A percentile compares a stretch with the other conserved stretches of the same genome.
phyloP scores from a whole-genome alignment of 2,329 filamentous ascomycete genomes.

The Verticillium klebahnii region DNA sequence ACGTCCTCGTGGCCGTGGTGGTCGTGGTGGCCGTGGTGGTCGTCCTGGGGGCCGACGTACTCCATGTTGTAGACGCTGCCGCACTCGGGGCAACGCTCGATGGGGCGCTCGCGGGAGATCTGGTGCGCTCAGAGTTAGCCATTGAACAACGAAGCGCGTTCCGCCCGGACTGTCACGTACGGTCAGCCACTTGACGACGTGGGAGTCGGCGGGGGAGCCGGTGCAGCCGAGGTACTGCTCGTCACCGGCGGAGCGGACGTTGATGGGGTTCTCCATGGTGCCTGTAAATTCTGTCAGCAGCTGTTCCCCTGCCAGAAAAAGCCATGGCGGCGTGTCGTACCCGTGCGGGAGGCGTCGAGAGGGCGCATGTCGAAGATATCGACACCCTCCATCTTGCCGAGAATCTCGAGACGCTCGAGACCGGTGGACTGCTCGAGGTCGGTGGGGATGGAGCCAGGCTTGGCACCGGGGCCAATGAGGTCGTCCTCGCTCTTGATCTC shows the following conservation, averaged over 20 bases:
- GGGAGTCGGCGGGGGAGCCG: slow-evolving; percentile 86
- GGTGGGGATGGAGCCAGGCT: slow-evolving; percentile 79
- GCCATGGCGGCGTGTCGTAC: slow-evolving; percentile 36
- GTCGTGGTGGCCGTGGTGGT: slow-evolving; percentile 51
- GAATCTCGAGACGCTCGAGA: slow-evolving; percentile 96
- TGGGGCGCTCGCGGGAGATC: slow-evolving; percentile 82
- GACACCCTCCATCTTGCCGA: slow-evolving; percentile 98
- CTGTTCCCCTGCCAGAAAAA: neutral
- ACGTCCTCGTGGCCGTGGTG: slow-evolving; percentile 69
- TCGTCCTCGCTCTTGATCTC: slow-evolving; percentile 82
- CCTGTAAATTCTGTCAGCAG: slow-evolving; percentile 42
- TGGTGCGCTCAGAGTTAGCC: slow-evolving; percentile 25
- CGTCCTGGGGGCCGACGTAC: slow-evolving; percentile 80
- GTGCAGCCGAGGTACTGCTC: slow-evolving; percentile 98
- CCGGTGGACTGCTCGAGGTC: slow-evolving; percentile 95
- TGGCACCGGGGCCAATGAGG: slow-evolving; percentile 77
- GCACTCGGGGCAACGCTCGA: slow-evolving; percentile 96
- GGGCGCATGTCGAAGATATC: slow-evolving; percentile 99
- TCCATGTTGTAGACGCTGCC: slow-evolving; percentile 97
- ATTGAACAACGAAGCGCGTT: neutral
- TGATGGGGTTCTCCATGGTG: slow-evolving; percentile 84
- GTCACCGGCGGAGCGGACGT: slow-evolving; percentile 85
- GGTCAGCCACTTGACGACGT: slow-evolving; percentile 85
- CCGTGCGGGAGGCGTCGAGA: slow-evolving; percentile 82
- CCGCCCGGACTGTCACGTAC: slow-evolving; percentile 45